These are phyloP conservation scores for Coemansia aciculifera DNA, from an alignment of 192 early-diverging fungal species.

Conservation along the genomic window DNA sequence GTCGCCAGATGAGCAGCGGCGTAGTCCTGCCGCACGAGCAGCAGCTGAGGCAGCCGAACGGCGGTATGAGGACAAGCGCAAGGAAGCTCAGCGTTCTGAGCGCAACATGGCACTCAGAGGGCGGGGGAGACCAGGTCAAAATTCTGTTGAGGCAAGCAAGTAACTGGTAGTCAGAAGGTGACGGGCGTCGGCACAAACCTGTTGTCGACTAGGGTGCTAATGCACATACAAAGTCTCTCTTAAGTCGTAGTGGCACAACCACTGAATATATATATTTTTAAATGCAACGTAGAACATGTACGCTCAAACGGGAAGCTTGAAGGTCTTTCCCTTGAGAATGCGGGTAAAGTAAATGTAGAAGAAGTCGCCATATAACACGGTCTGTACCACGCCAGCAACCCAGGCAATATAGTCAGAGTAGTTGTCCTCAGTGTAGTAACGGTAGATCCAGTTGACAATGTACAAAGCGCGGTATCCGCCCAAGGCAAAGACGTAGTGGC, in stretches of 20 bases:
- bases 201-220: too few relatives aligned
- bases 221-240: background rate
- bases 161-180: background rate
- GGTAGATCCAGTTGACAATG: constrained; percentile 94
- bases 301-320: constrained; percentile 56
- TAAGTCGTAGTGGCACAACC: too few relatives aligned
- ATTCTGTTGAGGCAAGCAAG: background rate
- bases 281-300: background rate
- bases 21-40: constrained; percentile 1
- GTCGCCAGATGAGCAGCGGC: background rate
- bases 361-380: constrained; percentile 94
- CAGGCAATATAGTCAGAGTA: constrained; percentile 85
- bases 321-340: constrained; percentile 50
- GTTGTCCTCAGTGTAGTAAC: constrained; percentile 69
- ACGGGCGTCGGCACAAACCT: background rate
- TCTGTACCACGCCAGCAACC: constrained; percentile 90
- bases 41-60: constrained; percentile 1
- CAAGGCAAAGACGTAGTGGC: constrained; percentile 97
- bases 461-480: constrained; percentile 90
- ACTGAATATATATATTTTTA: constrained; percentile 1
- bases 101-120: constrained; percentile 7
- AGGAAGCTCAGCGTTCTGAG: background rate
- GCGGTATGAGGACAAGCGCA: constrained; percentile 2
- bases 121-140: background rate
- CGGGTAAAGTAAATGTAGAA: constrained; percentile 93